These are phyloP conservation scores for Psilocybe tampanensis DNA, from an alignment of 768 basidiomycete genomes.

Conservation along the genomic window DNA sequence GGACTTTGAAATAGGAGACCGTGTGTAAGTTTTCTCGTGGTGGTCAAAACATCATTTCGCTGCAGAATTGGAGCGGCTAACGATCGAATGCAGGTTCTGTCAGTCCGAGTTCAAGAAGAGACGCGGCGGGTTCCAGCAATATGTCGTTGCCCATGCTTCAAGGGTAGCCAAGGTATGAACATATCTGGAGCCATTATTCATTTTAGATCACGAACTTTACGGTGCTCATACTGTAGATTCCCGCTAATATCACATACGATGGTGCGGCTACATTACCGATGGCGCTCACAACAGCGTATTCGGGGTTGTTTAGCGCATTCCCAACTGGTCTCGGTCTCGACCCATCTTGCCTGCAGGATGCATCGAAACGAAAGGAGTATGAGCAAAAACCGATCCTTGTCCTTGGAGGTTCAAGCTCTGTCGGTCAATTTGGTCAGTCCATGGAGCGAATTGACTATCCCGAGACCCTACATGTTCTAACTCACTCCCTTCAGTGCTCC, in stretches of 20 bases:
- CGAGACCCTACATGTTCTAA: no score
- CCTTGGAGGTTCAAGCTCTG: slow-evolving; percentile 48
- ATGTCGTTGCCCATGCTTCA: slow-evolving; percentile 9
- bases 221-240: slow-evolving; percentile 30
- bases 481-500: slow-evolving; percentile 26
- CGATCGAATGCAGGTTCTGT: slow-evolving; percentile 29
- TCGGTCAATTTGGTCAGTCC: slow-evolving; percentile 52
- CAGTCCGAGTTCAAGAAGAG: slow-evolving; percentile 40
- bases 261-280: slow-evolving; percentile 40
- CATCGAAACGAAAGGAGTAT: slow-evolving; percentile 39
- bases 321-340: slow-evolving; percentile 8
- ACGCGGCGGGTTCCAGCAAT: slow-evolving; percentile 33
- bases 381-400: slow-evolving; percentile 46
- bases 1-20: slow-evolving; percentile 49
- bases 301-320: slow-evolving; percentile 36
- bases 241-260: slow-evolving; percentile 36
- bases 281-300: slow-evolving; percentile 30
- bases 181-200: no score
- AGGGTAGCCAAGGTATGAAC: slow-evolving; percentile 9
- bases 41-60: no score
- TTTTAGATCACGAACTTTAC: no score
- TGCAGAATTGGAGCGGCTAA: no score
- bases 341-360: slow-evolving; percentile 20
- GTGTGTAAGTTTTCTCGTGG: slow-evolving; percentile 53
- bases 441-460: not conserved